phyloP scores from a whole-genome alignment of 345 rosid species.

The Tarenaya hassleriana region DNA sequence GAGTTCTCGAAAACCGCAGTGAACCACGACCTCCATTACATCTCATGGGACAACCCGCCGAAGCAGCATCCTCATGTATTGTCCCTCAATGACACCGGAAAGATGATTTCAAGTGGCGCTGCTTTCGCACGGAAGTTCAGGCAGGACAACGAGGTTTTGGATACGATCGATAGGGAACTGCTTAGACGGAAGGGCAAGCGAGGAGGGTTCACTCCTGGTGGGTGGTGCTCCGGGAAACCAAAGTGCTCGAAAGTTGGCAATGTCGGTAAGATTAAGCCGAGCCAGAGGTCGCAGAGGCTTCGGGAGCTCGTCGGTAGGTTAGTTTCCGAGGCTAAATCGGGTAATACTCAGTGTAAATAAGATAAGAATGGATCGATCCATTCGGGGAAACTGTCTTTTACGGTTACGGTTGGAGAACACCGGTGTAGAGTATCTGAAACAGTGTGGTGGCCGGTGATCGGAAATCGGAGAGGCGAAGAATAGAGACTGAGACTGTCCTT shows the following conservation, averaged over 20 bases:
- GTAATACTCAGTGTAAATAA: slow-evolving; percentile 73
- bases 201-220: slow-evolving; percentile 81
- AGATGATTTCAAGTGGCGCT: slow-evolving; percentile 71
- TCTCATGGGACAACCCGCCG: slow-evolving; percentile 94
- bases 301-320: slow-evolving; percentile 51
- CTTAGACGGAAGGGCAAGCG: slow-evolving; percentile 46
- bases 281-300: slow-evolving; percentile 70
- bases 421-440: too few species aligned
- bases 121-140: slow-evolving; percentile 88
- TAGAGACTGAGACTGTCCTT: slow-evolving; percentile 20
- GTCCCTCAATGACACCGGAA: slow-evolving; percentile 54
- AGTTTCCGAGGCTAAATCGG: slow-evolving; percentile 35
- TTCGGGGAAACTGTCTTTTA: neutral
- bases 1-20: slow-evolving; percentile 60
- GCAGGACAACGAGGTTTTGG: slow-evolving; percentile 47
- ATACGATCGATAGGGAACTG: slow-evolving; percentile 62
- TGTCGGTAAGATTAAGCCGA: slow-evolving; percentile 53
- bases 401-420: too few species aligned
- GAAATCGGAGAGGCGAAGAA: neutral
- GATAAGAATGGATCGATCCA: too few species aligned
- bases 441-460: neutral
- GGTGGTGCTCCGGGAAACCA: slow-evolving; percentile 81
- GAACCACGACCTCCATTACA: slow-evolving; percentile 91
- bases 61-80: slow-evolving; percentile 83
- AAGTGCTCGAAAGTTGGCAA: slow-evolving; percentile 65